phyloP scores from a whole-genome alignment of 345 rosid genomes.

The Salix exigua region DNA sequence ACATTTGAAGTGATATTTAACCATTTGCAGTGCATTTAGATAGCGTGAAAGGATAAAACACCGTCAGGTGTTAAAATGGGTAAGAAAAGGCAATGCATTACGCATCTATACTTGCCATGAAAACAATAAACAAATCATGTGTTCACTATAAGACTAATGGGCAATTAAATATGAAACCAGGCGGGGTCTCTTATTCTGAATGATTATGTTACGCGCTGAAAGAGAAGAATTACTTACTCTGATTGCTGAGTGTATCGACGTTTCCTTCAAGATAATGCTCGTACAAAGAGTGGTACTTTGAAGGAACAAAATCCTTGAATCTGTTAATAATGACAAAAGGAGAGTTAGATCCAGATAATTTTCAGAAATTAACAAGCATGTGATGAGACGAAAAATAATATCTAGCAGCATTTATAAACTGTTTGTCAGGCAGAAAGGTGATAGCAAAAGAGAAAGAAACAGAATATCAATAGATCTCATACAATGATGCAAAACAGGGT shows the following conservation, averaged over 20 bases:
- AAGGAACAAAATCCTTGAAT: conserved; percentile 81
- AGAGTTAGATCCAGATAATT: not conserved
- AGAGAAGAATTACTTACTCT: conserved; percentile 21
- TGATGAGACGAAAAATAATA: not conserved
- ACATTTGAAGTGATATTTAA: no score
- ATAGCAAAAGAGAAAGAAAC: not conserved
- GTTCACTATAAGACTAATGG: not conserved
- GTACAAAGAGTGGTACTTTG: conserved; percentile 54
- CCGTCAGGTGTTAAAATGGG: not conserved
- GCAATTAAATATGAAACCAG: not conserved
- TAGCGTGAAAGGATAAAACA: not conserved
- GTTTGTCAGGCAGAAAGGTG: not conserved
- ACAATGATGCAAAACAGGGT: not conserved
- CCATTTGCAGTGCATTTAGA: no score
- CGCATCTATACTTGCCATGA: not conserved
- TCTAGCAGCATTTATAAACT: not conserved
- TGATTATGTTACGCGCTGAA: not conserved
- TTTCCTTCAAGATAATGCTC: conserved; percentile 59
- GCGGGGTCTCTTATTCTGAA: not conserved
- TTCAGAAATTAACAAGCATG: not conserved
- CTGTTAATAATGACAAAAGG: conserved; percentile 33
- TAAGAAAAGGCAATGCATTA: not conserved
- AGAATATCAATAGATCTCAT: not conserved
- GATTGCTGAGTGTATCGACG: conserved; percentile 19
- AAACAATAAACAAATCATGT: not conserved